Percentiles rank a stretch among this genome's conserved stretches.
These are phyloP conservation scores for Glycyrrhiza uralensis DNA, from an alignment of 306 rosid species.

Conservation along the genomic window DNA sequence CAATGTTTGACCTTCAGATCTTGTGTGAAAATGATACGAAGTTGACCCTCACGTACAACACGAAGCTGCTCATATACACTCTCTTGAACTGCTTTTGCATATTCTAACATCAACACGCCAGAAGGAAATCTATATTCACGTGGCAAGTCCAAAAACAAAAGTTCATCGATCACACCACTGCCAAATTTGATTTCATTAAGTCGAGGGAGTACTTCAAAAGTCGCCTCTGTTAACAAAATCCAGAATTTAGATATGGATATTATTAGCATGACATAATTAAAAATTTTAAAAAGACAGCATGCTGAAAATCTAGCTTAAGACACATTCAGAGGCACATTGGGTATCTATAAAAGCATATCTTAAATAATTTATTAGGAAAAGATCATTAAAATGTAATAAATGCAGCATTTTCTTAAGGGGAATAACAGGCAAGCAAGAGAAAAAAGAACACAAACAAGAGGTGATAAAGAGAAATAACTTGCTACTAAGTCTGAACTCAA, in stretches of 20 bases:
- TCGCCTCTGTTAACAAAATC: constrained; percentile 69
- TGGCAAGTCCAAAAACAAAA: constrained; percentile 78
- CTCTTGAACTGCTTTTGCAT: constrained; percentile 88
- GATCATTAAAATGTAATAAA: background rate
- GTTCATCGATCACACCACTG: constrained; percentile 90
- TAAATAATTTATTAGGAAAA: too few relatives aligned
- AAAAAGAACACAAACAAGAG: background rate
- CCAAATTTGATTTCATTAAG: constrained; percentile 89
- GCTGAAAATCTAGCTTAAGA: background rate
- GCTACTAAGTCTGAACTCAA: background rate
- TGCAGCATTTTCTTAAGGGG: background rate
- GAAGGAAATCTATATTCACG: constrained; percentile 68
- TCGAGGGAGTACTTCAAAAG: constrained; percentile 84
- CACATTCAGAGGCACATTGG: background rate
- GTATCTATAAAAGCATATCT: background rate
- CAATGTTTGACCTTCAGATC: constrained; percentile 62
- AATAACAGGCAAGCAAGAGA: background rate
- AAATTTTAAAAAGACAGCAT: background rate
- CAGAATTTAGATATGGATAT: constrained; percentile 4
- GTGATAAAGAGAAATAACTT: too few relatives aligned
- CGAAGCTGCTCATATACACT: constrained; percentile 94
- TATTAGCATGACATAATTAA: background rate
- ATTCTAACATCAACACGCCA: constrained; percentile 78
- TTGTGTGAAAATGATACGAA: constrained; percentile 73
- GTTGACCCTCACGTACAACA: constrained; percentile 94